Evolutionary conservation across 768 basidiomycete species (phyloP), one percentile per base, ranked within the genome.

Genomic region (Albatrellus ellisii): DNA sequence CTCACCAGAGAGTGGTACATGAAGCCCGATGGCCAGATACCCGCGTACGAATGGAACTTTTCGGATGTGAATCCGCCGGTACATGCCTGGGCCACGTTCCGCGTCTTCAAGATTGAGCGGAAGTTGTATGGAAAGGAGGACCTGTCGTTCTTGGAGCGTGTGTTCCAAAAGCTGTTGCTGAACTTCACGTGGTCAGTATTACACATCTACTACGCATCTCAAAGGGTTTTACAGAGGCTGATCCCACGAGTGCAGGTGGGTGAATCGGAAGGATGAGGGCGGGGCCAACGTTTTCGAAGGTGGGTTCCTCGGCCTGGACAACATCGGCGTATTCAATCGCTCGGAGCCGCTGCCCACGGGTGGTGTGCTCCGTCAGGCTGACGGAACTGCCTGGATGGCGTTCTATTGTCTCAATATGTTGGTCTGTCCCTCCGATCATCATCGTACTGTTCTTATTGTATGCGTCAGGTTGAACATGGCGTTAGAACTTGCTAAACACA

Each of bases 361-460:
- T 26, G 95, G 95, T 7, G 75, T 65, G 14, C 68, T 99, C 45
- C 90, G 94, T 41, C 95, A 99, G 63, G 91, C 95, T 6, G 95
- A 99, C 57, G 94, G 94, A 7, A 99, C 95, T 5, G 89, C 94
- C 0, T 99, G 95, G 95, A 99, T 99, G 95, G 95, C 91, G 25
- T 99, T 98, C 66, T 99, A 94, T 61, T 90, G 82, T 51, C 62
- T 98, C 44, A 95, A 95, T 56, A 98, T 98, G 95, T 87, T 46
- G 52, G 75, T 52, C 22, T 7, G 3, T 26, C 27, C 32, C 39
- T 24, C 26, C 45, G 10, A 8, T 11, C 25, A 10, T 31, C 22
- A n/a, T 15, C 31, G 15, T 36, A 32, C 20, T 12, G 42, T 29
- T 39, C 27, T 15, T 47, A 47, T 43, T 38, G 5, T 20, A 41